A percentile compares a stretch with the other conserved stretches of the same genome.
Conservation (phyloP, 129 eudicot genomes). For the Flaveria ramosissima region DNA sequence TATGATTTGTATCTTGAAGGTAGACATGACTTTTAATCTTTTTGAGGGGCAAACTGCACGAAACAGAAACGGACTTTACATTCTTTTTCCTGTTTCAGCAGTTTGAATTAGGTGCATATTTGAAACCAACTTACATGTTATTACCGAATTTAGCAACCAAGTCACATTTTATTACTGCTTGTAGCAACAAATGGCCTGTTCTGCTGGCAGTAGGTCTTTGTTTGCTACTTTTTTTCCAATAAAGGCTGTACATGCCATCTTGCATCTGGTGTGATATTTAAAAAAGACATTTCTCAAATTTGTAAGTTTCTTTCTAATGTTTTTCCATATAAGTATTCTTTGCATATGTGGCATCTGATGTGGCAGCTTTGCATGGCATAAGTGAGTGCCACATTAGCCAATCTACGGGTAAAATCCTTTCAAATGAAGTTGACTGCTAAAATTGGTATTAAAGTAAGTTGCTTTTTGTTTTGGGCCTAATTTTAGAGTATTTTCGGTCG, state of each 20-base stretch:
- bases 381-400: not conserved
- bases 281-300: not conserved
- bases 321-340: not conserved
- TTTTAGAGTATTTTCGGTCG: not conserved
- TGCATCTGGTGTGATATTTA: not conserved
- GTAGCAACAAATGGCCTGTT: not conserved
- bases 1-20: constrained; percentile 45
- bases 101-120: not conserved
- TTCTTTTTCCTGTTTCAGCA: not conserved
- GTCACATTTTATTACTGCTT: not conserved
- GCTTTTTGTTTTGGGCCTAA: not conserved
- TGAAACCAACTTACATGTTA: not conserved
- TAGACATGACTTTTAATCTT: not conserved
- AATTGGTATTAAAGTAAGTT: not conserved
- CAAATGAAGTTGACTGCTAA: not conserved
- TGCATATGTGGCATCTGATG: not conserved
- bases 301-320: not conserved
- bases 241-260: not conserved
- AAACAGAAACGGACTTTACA: not conserved
- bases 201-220: not conserved
- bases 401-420: not conserved
- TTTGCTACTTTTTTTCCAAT: not conserved
- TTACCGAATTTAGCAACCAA: not conserved
- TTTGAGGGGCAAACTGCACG: not conserved
- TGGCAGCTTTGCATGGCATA: not conserved